Evolutionary conservation across 1,139 yeast genomes (phyloP).

Genomic region (Candida tetrigidarum): DNA sequence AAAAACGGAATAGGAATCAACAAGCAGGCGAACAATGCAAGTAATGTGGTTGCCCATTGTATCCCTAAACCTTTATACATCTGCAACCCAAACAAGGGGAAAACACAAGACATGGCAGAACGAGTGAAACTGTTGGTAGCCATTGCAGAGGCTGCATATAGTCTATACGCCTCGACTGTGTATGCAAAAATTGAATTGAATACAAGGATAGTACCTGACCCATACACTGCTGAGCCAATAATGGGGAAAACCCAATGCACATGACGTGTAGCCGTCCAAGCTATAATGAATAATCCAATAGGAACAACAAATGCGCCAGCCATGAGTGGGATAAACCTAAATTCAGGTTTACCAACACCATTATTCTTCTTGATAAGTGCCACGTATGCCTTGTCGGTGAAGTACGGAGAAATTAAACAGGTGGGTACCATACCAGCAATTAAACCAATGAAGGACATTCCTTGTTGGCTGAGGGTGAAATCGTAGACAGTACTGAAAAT

Average conservation of each 20-base stretch:
- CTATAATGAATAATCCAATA: conserved; percentile 42
- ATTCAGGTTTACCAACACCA: conserved; percentile 41
- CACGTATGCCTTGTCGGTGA: conserved; percentile 27
- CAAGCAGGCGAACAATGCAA: conserved; percentile 34
- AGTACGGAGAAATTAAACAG: conserved; percentile 25
- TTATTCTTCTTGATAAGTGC: conserved; percentile 28
- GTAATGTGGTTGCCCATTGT: conserved; percentile 46
- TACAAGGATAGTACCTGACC: conserved; percentile 42
- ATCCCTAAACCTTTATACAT: conserved; percentile 41
- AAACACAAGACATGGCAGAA: conserved; percentile 41
- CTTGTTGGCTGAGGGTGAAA: conserved; percentile 40
- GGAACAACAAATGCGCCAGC: conserved; percentile 41
- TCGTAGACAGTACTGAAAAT: conserved; percentile 52
- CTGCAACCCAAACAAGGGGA: conserved; percentile 42
- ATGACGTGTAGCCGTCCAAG: conserved; percentile 42
- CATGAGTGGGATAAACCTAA: conserved; percentile 39
- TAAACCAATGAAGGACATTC: conserved; percentile 58
- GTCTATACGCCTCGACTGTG: conserved; percentile 44
- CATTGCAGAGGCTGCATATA: conserved; percentile 46
- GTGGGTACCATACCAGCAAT: conserved; percentile 48
- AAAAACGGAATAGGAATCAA: conserved; percentile 43
- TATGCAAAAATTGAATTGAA: conserved; percentile 44
- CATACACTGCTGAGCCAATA: conserved; percentile 41
- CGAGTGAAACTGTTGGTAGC: conserved; percentile 45
- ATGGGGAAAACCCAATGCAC: conserved; percentile 48